Evolutionary conservation across 2,329 filamentous ascomycete species (phyloP).

Genomic region (Aphanocladium album): DNA sequence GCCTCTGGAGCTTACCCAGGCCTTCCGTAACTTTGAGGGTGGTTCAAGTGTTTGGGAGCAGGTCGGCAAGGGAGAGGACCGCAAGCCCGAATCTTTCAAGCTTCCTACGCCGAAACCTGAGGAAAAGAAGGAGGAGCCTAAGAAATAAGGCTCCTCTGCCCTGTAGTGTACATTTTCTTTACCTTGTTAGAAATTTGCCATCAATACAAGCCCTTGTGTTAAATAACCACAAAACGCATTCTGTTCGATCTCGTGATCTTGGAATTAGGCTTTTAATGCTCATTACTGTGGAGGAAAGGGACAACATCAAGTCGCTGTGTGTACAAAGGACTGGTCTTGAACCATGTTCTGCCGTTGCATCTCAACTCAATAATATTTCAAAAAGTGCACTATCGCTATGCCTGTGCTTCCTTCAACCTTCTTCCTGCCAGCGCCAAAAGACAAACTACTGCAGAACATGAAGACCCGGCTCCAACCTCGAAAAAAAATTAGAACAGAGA

Average conservation of each 20-base stretch:
- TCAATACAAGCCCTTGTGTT: neutral
- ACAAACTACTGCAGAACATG: neutral
- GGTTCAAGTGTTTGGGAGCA: conserved; percentile 68
- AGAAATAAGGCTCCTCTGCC: conserved; percentile 62
- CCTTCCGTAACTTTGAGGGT: conserved; percentile 97
- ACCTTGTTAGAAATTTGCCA: conserved; percentile 11
- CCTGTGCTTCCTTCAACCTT: neutral
- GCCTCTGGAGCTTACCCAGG: conserved; percentile 94
- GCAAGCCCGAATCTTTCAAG: conserved; percentile 84
- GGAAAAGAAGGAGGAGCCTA: conserved; percentile 81
- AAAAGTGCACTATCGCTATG: conserved; percentile 7
- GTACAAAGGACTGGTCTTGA: neutral
- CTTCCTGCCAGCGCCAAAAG: neutral
- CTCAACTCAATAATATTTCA: conserved; percentile 9
- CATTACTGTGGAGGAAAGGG: no score
- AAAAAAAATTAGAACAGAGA: neutral
- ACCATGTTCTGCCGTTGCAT: neutral
- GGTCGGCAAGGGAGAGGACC: conserved; percentile 64
- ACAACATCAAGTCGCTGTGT: neutral
- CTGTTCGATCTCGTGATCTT: no score
- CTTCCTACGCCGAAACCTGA: conserved; percentile 94
- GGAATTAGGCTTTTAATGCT: no score
- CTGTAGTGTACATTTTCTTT: conserved; percentile 29
- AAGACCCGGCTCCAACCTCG: neutral
- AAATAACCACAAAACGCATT: neutral